Evolutionary conservation across 345 rosid species (phyloP).

Genomic region (Syzygium grande): DNA sequence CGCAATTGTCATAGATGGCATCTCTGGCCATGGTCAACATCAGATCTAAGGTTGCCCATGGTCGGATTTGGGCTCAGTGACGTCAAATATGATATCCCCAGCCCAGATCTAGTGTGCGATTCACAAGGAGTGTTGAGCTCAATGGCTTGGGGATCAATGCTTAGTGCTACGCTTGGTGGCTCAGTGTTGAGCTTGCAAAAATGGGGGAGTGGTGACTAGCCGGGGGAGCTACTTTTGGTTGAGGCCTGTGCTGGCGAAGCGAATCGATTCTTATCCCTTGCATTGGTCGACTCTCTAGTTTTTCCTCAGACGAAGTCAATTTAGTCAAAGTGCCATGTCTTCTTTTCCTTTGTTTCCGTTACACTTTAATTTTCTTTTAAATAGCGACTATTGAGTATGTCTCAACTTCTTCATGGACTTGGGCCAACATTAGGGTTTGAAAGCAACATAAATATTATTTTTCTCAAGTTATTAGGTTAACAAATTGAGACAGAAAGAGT

Average conservation of each 20-base stretch:
- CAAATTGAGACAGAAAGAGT: background rate
- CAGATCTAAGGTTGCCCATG: background rate
- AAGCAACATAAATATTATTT: background rate
- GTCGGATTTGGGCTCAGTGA: background rate
- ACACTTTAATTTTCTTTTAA: too few species aligned
- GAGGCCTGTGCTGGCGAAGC: background rate
- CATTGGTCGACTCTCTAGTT: background rate
- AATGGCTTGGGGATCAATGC: background rate
- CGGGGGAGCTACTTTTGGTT: background rate
- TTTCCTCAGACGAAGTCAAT: background rate
- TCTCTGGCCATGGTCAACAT: too few species aligned
- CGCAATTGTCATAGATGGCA: too few species aligned
- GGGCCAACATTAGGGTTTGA: background rate
- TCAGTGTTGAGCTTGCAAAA: background rate
- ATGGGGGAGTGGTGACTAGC: background rate
- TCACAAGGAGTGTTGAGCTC: background rate
- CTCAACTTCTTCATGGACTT: background rate
- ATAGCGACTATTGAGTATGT: background rate
- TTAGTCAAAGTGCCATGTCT: too few species aligned
- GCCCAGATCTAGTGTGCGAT: background rate
- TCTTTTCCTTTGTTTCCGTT: too few species aligned
- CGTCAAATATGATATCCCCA: too few species aligned
- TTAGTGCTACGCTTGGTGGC: background rate
- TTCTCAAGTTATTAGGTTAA: background rate
- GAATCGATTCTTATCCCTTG: background rate